phyloP scores from a whole-genome alignment of 164 flowering plant genomes.

The Vitis riparia region DNA sequence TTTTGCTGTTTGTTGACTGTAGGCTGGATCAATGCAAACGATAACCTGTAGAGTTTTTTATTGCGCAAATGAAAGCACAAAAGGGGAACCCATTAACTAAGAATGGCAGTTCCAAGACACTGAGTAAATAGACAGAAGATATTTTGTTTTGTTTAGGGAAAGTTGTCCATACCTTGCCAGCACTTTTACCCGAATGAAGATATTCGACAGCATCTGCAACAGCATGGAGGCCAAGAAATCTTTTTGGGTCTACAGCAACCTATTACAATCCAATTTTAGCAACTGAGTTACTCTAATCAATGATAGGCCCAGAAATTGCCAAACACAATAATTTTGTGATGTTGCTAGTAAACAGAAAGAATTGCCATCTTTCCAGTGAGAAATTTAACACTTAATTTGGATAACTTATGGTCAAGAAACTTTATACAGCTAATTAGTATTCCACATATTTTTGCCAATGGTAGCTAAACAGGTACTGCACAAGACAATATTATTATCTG shows the following conservation, averaged over 20 bases:
- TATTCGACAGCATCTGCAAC: conserved; percentile 97
- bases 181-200: conserved; percentile 96
- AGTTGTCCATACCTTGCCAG: conserved; percentile 71
- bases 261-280: conserved; percentile 17
- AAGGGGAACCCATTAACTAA: too few relatives aligned
- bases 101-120: not conserved
- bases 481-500: too few relatives aligned
- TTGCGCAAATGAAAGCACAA: not conserved
- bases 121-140: not conserved
- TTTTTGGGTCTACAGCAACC: conserved; percentile 79
- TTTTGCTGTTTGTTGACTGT: conserved; percentile 51
- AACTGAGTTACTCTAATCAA: not conserved
- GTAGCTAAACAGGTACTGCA: too few relatives aligned
- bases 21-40: conserved; percentile 82
- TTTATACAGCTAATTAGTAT: too few relatives aligned
- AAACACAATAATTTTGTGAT: too few relatives aligned
- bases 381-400: too few relatives aligned
- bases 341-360: too few relatives aligned
- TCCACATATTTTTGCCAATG: too few relatives aligned
- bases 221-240: conserved; percentile 66
- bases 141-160: not conserved
- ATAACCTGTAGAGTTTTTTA: conserved; percentile 61
- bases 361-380: too few relatives aligned
- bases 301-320: not conserved
- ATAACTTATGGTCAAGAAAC: too few relatives aligned